Conservation (phyloP, 2,329 filamentous ascomycete genomes). For the Blastomyces gilchristii region DNA sequence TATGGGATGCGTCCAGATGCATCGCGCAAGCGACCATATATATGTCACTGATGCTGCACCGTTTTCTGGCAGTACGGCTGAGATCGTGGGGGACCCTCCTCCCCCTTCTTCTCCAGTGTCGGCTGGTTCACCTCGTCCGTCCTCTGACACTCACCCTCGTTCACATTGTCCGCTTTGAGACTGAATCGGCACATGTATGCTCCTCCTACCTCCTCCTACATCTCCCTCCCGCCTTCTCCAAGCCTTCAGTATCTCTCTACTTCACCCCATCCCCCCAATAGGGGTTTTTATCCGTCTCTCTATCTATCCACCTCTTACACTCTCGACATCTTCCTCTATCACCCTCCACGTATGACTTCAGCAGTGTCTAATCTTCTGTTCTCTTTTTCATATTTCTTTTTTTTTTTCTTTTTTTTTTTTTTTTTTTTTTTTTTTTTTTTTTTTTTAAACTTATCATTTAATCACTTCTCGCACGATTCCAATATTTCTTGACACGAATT, state of each 20-base stretch:
- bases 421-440: slow-evolving; percentile 12
- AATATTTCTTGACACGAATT: slow-evolving; percentile 9
- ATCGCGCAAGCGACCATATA: slow-evolving; percentile 41
- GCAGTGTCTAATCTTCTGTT: not conserved
- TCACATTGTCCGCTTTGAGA: not conserved
- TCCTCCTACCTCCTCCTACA: not conserved
- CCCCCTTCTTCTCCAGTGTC: slow-evolving; percentile 14
- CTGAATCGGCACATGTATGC: not conserved
- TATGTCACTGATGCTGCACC: slow-evolving; percentile 32
- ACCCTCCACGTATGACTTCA: not conserved
- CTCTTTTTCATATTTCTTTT: slow-evolving; percentile 8
- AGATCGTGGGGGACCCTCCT: slow-evolving; percentile 32
- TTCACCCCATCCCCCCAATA: not conserved
- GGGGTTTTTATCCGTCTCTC: not conserved
- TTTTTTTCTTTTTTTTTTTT: slow-evolving; percentile 14
- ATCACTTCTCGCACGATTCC: not conserved
- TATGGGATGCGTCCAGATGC: slow-evolving; percentile 41
- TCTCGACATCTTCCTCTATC: not conserved
- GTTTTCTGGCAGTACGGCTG: slow-evolving; percentile 35
- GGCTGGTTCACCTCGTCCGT: slow-evolving; percentile 2
- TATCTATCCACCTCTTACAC: not conserved
- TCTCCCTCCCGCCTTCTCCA: not conserved
- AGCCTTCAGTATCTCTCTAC: not conserved
- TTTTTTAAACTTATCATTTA: slow-evolving; percentile 10
- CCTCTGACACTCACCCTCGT: not conserved